Conservation (phyloP, 805 yeast species). For the Hanseniaspora taiwanica region DNA sequence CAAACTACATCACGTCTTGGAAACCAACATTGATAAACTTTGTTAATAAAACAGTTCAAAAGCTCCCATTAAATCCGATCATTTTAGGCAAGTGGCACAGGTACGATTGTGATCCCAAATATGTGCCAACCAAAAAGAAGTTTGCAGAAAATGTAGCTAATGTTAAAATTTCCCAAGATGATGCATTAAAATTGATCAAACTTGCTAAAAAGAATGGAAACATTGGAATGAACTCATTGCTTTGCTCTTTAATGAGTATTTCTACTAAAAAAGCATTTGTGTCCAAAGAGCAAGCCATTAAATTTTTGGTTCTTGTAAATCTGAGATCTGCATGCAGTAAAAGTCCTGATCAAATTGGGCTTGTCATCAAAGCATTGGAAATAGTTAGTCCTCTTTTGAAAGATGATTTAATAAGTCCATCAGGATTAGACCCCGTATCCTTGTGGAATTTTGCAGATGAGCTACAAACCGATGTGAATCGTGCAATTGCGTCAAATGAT, state of each 20-base stretch:
- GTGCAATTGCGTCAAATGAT: not conserved
- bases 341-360: not conserved
- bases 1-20: too few relatives aligned
- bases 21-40: too few relatives aligned
- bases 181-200: not conserved
- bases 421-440: too few relatives aligned
- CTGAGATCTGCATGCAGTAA: not conserved
- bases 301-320: not conserved
- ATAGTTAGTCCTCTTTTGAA: not conserved
- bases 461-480: not conserved
- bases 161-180: not conserved
- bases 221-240: not conserved
- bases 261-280: not conserved
- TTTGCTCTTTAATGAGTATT: not conserved
- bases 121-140: not conserved
- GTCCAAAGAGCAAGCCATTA: not conserved
- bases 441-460: not conserved
- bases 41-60: too few relatives aligned
- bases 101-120: not conserved
- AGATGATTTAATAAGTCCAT: too few relatives aligned
- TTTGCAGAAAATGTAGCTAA: not conserved
- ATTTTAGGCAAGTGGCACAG: too few relatives aligned
- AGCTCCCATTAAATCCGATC: too few relatives aligned
- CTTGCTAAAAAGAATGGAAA: not conserved
- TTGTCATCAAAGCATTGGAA: not conserved